A percentile compares a stretch with the other conserved stretches of the same genome.
Evolutionary conservation across 192 early-diverging fungal species (phyloP).

Genomic region (Phlyctochytrium planicorne): DNA sequence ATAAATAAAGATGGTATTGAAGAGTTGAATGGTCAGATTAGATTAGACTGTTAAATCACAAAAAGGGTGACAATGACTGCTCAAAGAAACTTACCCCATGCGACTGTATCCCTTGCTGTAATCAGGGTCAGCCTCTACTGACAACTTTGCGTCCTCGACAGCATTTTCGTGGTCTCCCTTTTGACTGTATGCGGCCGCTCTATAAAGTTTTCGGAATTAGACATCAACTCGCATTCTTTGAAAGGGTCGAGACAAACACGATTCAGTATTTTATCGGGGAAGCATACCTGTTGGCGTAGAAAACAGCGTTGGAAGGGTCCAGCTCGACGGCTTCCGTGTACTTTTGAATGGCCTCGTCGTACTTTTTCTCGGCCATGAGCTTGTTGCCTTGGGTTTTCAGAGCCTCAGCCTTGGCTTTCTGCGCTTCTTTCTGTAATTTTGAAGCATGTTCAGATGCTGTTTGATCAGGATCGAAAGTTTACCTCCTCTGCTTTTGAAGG

Average conservation of each 20-base stretch:
- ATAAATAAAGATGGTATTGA: constrained; percentile 2
- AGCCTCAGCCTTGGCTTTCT: constrained; percentile 83
- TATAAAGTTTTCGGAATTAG: constrained; percentile 19
- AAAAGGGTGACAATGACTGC: constrained; percentile 2
- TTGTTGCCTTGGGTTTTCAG: constrained; percentile 88
- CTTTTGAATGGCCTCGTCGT: constrained; percentile 75
- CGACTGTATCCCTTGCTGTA: constrained; percentile 95
- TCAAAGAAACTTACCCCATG: constrained; percentile 61
- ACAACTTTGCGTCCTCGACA: constrained; percentile 81
- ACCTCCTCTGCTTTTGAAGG: not conserved
- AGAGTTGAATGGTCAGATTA: no score
- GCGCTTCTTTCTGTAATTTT: constrained; percentile 31
- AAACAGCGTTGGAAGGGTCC: constrained; percentile 85
- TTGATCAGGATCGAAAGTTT: not conserved
- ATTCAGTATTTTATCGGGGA: not conserved
- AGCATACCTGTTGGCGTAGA: constrained; percentile 87
- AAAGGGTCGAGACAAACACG: not conserved
- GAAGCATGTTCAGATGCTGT: no score
- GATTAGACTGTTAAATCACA: no score
- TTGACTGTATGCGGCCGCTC: constrained; percentile 94
- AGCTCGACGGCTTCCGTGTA: constrained; percentile 92
- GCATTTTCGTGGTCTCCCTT: constrained; percentile 82
- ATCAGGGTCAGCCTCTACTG: constrained; percentile 78
- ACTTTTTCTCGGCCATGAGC: constrained; percentile 80
- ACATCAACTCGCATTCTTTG: not conserved